Evolutionary conservation across 306 rosid species (phyloP), one percentile per base, ranked within the genome.

Genomic region (Pyrus pyrifolia): DNA sequence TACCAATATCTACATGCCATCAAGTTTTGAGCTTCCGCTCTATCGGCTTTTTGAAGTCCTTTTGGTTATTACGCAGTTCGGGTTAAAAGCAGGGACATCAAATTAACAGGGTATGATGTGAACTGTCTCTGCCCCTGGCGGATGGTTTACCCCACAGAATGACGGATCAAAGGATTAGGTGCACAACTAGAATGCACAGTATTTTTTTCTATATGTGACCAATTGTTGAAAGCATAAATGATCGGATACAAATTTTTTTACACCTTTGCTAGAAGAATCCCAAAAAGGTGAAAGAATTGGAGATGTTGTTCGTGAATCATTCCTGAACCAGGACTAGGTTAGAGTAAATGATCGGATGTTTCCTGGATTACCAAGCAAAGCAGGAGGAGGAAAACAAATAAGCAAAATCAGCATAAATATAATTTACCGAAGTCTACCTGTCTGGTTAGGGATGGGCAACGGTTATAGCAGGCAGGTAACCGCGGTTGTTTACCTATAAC

Each of bases 321-420:
- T 80, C 99, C 99, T 19, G 97, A 95, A 71, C 99, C 99, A 82
- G 99, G 99, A 82, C 90, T 95, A 70, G 99, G 99, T 79, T 90
- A 95, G 63, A 92, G 97, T 82, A 95, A 83, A 89, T 89, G 97
- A 89, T 95, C 96, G 11, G 90, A 81, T 38, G 99, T 92, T 85
- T 92, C 99, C 99, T 95, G 90, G 68, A 78, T 71, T 25, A 62
- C 71, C 61, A 87, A 80, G 64, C 53, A 77, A 84, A 70, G 59
- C 57, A 82, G 68, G 66, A 62, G 75, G 60, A 78, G 44, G 49
- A 76, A 71, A 38, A 33, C 77, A 79, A 63, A 77, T 53, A 11
- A 76, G 51, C 31, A 71, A 55, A 79, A 63, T 65, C 42, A 79
- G 73, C 62, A 62, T 63, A 57, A 68, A 46, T 11, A 46, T 46